Evolutionary conservation across 176 grass and related monocot species (phyloP), one percentile per base, ranked within the genome.

Genomic region (Hyparrhenia diplandra): DNA sequence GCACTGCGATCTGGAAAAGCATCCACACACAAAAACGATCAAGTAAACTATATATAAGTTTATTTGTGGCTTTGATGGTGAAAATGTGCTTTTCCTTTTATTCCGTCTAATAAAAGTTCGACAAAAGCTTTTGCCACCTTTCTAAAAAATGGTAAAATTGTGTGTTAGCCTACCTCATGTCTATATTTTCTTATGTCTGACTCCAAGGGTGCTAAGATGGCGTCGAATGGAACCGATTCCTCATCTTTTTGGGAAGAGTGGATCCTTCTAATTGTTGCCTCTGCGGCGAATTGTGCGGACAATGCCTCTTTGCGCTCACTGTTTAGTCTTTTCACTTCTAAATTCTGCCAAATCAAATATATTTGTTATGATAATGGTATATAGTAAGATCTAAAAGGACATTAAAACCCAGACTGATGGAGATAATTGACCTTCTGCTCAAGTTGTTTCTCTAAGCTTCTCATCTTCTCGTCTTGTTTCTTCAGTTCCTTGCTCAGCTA

Each of bases 401-500:
- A 70, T 20, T 30, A 0, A 57, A 57, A 11, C 27, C 49, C 37
- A 59, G 67, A 51, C 16, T 4, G 3, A 84, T 39, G 6, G 45
- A 75, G 54, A 28, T 60, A 67, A 79, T 8, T n/a, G 28, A 94
- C 92, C 96, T 93, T 98, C 24, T 95, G 82, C 37, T 98, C 90
- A 36, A 98, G 84, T 80, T 91, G 92, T 29, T 91, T 88, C 85
- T 98, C 92, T 5, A 86, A 73, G 41, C 42, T 74, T 60, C 78
- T 86, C 52, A 93, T 69, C 49, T 88, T 95, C 57, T 95, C 90
- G 58, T 98, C 96, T 79, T 89, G 90, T 80, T 87, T 98, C 73
- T 78, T 91, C n/a, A 88, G 79, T 71, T 98, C 90, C 79, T 91
- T 93, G 70, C 84, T 91, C 74, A 98, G 76, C 96, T 98, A 85